These are phyloP conservation scores for Bacidia gigantensis DNA, from an alignment of 495 filamentous ascomycete genomes.

Conservation along the genomic window DNA sequence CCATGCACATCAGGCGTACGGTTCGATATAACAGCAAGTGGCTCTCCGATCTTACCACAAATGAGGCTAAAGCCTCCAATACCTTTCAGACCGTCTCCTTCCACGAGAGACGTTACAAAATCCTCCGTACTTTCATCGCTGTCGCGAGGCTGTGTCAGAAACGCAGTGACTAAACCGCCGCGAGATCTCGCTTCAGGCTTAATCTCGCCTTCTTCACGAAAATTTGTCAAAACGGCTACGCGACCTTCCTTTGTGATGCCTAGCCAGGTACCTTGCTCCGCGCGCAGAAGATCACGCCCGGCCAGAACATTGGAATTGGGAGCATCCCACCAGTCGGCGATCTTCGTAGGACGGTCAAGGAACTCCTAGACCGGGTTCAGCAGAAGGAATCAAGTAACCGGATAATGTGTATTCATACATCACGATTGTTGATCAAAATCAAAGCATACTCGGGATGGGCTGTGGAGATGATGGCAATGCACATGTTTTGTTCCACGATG, in stretches of 20 bases:
- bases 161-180: slow-evolving; percentile 77
- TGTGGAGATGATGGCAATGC: slow-evolving; percentile 81
- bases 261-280: slow-evolving; percentile 78
- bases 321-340: slow-evolving; percentile 67
- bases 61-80: slow-evolving; percentile 91
- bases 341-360: slow-evolving; percentile 73
- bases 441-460: slow-evolving; percentile 81
- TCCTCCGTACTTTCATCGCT: slow-evolving; percentile 33
- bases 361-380: slow-evolving; percentile 46
- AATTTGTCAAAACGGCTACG: slow-evolving; percentile 88
- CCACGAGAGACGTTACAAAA: slow-evolving; percentile 59
- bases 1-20: slow-evolving; percentile 51
- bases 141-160: slow-evolving; percentile 41
- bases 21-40: slow-evolving; percentile 79
- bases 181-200: slow-evolving; percentile 51
- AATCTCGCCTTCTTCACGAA: slow-evolving; percentile 58
- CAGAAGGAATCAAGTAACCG: not conserved
- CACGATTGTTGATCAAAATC: slow-evolving; percentile 83
- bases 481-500: too few species aligned
- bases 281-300: slow-evolving; percentile 52
- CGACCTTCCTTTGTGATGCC: slow-evolving; percentile 75
- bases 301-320: slow-evolving; percentile 49
- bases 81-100: slow-evolving; percentile 48
- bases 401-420: slow-evolving; percentile 38
- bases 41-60: slow-evolving; percentile 66